phyloP scores from a whole-genome alignment of 345 rosid genomes.

The Brassica nigra region DNA sequence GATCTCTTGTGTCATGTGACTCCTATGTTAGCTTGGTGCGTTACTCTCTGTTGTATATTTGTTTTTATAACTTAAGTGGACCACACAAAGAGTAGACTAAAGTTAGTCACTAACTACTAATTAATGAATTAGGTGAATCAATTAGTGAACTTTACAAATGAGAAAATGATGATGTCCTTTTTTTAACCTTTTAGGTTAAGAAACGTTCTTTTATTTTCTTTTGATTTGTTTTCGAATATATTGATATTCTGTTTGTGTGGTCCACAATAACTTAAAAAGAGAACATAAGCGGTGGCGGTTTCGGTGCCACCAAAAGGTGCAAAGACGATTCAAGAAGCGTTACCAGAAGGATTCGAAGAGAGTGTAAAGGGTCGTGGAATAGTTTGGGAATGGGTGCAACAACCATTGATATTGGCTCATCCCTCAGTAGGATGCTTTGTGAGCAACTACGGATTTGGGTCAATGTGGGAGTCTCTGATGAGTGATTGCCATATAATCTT shows the following conservation, averaged over 20 bases:
- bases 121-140: neutral
- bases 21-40: neutral
- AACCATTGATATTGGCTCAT: neutral
- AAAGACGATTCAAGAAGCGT: constrained; percentile 46
- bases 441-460: constrained; percentile 44
- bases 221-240: too few relatives aligned
- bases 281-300: too few relatives aligned
- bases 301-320: constrained; percentile 42
- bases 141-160: neutral
- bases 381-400: constrained; percentile 47
- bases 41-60: neutral
- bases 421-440: neutral
- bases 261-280: too few relatives aligned
- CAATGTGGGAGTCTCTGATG: constrained; percentile 52
- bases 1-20: neutral
- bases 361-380: constrained; percentile 42
- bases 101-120: neutral
- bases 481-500: constrained; percentile 45
- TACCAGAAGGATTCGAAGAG: constrained; percentile 45
- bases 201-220: neutral
- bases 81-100: neutral
- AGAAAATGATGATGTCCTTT: neutral
- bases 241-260: too few relatives aligned
- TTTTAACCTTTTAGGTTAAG: neutral
- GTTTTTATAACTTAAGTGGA: neutral